Evolutionary conservation across 371 early-diverging fungal genomes (phyloP).

Genomic region (Mucor lusitanicus): DNA sequence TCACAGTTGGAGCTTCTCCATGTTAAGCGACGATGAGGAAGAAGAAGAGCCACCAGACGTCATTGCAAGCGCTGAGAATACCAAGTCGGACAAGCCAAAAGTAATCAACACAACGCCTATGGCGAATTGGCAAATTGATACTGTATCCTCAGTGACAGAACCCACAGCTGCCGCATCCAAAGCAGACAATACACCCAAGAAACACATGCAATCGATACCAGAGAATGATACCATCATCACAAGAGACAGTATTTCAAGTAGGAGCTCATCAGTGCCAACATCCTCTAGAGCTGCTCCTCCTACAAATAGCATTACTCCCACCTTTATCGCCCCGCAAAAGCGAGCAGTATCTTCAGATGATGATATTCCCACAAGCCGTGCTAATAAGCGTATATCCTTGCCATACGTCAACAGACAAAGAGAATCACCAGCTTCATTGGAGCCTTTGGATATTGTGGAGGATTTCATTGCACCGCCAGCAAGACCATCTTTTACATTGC

Average conservation of each 20-base stretch:
- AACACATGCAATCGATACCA: not conserved
- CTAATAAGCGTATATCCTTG: not conserved
- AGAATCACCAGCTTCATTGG: not conserved
- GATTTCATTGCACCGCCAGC: not conserved
- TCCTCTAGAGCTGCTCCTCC: not conserved
- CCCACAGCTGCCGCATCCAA: not conserved
- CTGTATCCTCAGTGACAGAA: not conserved
- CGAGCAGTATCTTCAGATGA: not conserved
- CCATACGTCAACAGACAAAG: not conserved
- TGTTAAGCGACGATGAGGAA: constrained; percentile 1
- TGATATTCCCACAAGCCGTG: not conserved
- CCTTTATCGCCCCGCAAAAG: not conserved
- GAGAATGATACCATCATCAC: not conserved
- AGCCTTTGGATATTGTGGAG: not conserved
- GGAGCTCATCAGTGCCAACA: not conserved
- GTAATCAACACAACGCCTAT: not conserved
- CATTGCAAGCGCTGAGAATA: not conserved
- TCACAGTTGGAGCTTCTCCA: not conserved
- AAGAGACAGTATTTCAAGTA: not conserved
- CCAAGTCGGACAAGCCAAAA: not conserved
- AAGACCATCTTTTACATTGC: not conserved
- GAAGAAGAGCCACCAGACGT: not conserved
- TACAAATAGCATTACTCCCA: not conserved
- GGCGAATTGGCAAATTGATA: constrained; percentile 3
- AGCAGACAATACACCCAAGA: not conserved